phyloP scores from a whole-genome alignment of 148 eudicot genomes.

The Amaranthus cruentus region DNA sequence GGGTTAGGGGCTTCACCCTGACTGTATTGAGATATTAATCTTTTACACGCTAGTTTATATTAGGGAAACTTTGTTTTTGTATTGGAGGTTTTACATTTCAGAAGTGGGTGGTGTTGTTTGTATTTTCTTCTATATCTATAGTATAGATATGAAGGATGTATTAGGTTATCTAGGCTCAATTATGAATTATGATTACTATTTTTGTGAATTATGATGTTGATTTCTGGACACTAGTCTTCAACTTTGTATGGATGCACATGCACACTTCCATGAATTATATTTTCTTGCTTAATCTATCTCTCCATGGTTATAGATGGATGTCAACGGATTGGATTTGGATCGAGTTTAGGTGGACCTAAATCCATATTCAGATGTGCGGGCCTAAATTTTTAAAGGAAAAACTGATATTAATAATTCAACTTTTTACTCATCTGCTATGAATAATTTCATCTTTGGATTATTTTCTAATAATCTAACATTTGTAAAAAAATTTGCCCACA shows the following conservation, averaged over 20 bases:
- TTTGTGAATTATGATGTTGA: not conserved
- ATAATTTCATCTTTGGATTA: no score
- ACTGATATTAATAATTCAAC: no score
- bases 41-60: constrained; percentile 20
- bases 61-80: constrained; percentile 12
- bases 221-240: not conserved
- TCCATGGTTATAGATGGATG: no score
- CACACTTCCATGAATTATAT: no score
- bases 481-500: no score
- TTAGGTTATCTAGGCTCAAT: constrained; percentile 12
- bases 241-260: not conserved
- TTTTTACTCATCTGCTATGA: no score
- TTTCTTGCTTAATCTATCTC: no score
- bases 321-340: no score
- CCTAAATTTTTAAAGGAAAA: no score
- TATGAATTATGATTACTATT: constrained; percentile 14
- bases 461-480: no score
- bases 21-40: constrained; percentile 15
- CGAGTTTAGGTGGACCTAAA: no score
- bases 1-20: constrained; percentile 15
- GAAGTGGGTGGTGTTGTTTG: constrained; percentile 7
- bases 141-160: constrained; percentile 19
- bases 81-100: not conserved
- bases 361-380: no score
- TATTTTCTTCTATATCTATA: constrained; percentile 7